Base-by-base conservation (phyloP, 2,329 filamentous ascomycete genomes). In the Dactylonectria macrodidyma region DNA sequence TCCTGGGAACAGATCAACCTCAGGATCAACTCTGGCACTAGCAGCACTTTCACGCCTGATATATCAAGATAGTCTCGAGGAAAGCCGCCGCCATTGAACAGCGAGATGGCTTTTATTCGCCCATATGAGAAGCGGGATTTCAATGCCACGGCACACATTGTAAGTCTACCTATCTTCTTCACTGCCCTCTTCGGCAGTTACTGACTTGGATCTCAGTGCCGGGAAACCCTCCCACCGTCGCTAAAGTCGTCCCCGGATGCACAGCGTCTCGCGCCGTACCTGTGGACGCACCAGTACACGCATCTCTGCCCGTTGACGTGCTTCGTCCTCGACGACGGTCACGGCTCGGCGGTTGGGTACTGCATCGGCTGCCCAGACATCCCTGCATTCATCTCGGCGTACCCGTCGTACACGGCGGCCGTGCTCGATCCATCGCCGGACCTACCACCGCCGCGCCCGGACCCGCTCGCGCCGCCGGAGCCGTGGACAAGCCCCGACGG, bases 201-300 rank as follows among this genome's bases (percentile, higher is more conserved):
- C 41, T 34, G 9, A 24, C 44, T 19, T 6, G 2, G 12, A 5
- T 34, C n/a, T 12, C 69, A 86, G 85, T 87, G 85, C 75, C 83
- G 84, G 60, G 82, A 78, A 33, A 87, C 85, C 36, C 81, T 87
- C 19, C 84, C 84, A 3, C 81, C 82, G 0, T 81, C 80, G 5
- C 81, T 86, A n/a, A 44, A 71, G 30, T 51, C 72, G 19, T 83
- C 81, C 33, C 74, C 79, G 41, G 73, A 72, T 11, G 81, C 79
- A 5, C 68, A 71, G 54, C 78, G 77, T 19, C 78, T 85, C 34
- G 80, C 84, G 14, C 84, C 85, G 1, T 87, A 87, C 77, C 71
- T 87, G 73, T 87, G 85, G 85, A 85, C 84, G 9, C 84, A 86
- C 73, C 85, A 82, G 44, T 87, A 84, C 80, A 85, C 84, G 16